phyloP scores from a whole-genome alignment of 371 early-diverging fungal species.

The Coemansia sp. region DNA sequence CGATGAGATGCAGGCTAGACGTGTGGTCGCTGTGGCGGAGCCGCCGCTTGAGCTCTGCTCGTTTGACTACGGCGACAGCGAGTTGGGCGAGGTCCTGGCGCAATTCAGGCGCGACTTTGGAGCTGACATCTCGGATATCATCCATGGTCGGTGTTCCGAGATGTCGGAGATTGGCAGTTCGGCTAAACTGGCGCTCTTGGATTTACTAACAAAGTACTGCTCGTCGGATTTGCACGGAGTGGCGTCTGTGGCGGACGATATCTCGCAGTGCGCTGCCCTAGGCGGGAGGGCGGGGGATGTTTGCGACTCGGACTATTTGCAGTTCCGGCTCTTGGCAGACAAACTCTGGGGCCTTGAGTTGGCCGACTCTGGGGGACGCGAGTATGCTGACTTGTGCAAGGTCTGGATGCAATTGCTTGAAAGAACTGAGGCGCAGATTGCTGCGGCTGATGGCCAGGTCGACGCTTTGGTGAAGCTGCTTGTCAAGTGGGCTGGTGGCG shows the following conservation, averaged over 20 bases:
- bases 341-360: conserved; percentile 22
- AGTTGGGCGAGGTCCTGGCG: conserved; percentile 10
- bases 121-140: background rate
- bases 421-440: too few relatives aligned
- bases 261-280: too few relatives aligned
- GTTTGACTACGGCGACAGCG: conserved; percentile 20
- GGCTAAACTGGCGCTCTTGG: too few relatives aligned
- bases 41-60: conserved; percentile 26
- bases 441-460: conserved; percentile 5
- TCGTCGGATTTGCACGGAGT: too few relatives aligned
- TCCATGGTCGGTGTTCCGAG: background rate
- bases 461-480: conserved; percentile 20
- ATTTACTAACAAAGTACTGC: too few relatives aligned
- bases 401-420: too few relatives aligned
- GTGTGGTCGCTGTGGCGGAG: too few relatives aligned
- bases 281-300: too few relatives aligned
- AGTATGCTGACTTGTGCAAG: too few relatives aligned
- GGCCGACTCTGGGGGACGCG: too few relatives aligned
- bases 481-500: conserved; percentile 16
- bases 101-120: conserved; percentile 16
- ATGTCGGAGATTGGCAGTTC: background rate
- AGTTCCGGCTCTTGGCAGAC: conserved; percentile 23
- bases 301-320: too few relatives aligned
- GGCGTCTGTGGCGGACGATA: too few relatives aligned
- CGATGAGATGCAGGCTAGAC: background rate